Percentiles rank a stretch among this genome's conserved stretches.
phyloP scores from a whole-genome alignment of 2,329 filamentous ascomycete genomes.

The Colletotrichum trifolii region DNA sequence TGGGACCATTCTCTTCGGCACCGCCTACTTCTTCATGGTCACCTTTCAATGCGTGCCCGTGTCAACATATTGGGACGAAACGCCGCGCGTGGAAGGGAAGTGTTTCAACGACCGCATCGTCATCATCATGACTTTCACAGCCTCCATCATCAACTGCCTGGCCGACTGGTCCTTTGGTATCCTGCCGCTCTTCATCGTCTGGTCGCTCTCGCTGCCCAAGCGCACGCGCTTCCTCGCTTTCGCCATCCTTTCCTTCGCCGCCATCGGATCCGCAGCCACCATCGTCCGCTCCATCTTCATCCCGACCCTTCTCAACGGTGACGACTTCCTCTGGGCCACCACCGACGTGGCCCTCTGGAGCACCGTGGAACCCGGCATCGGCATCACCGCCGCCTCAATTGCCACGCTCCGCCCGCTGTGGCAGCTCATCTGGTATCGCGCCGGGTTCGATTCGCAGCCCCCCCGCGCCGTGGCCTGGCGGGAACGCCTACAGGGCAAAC shows the following conservation, averaged over 20 bases:
- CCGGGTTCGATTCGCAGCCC: constrained; percentile 14
- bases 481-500: constrained; percentile 25
- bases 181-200: constrained; percentile 53
- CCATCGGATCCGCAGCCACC: constrained; percentile 50
- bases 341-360: constrained; percentile 58
- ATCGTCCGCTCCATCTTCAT: constrained; percentile 57
- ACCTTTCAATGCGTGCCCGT: constrained; percentile 54
- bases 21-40: constrained; percentile 54
- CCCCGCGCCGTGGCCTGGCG: constrained; percentile 26
- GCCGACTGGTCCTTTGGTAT: constrained; percentile 54
- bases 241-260: constrained; percentile 46
- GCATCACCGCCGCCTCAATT: constrained; percentile 51
- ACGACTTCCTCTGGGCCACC: constrained; percentile 56
- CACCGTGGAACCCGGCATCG: constrained; percentile 56
- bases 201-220: constrained; percentile 52
- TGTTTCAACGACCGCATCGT: constrained; percentile 45
- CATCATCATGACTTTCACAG: constrained; percentile 47
- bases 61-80: constrained; percentile 51
- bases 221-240: constrained; percentile 51
- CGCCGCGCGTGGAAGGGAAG: constrained; percentile 42
- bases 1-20: constrained; percentile 49
- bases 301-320: constrained; percentile 46
- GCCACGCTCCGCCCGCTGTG: constrained; percentile 53
- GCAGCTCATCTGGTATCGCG: constrained; percentile 26
- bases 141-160: constrained; percentile 51